A percentile compares a stretch with the other conserved stretches of the same genome.
Conservation (phyloP, 306 rosid genomes). For the Pyrus bretschneideri region DNA sequence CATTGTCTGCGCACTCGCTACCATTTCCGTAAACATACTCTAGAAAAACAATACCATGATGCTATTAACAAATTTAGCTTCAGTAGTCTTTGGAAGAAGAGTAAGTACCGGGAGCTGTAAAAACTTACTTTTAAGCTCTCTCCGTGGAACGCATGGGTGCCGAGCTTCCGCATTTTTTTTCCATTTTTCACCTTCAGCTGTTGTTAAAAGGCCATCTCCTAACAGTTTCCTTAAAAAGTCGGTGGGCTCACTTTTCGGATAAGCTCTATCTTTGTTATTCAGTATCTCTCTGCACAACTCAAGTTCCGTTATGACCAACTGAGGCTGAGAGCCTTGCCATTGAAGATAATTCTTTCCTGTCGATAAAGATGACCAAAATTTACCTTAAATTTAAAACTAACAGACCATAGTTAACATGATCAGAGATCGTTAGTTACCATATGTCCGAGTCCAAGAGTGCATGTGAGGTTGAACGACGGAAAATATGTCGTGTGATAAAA, state of each 20-base stretch:
- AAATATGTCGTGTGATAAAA: constrained; percentile 14
- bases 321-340: constrained; percentile 26
- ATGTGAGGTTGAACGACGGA: constrained; percentile 5
- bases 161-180: constrained; percentile 13
- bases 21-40: constrained; percentile 21
- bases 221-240: constrained; percentile 1
- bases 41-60: background rate
- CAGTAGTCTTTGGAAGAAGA: background rate
- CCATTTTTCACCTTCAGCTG: constrained; percentile 22
- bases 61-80: background rate
- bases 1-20: constrained; percentile 10
- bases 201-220: constrained; percentile 24
- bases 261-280: constrained; percentile 12
- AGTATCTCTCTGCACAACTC: constrained; percentile 29
- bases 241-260: background rate
- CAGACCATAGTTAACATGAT: background rate
- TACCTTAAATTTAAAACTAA: background rate
- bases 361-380: background rate
- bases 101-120: background rate
- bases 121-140: constrained; percentile 20
- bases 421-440: background rate
- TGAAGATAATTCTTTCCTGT: constrained; percentile 26
- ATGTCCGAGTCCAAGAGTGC: constrained; percentile 6
- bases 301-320: constrained; percentile 23
- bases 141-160: constrained; percentile 12